phyloP scores from a whole-genome alignment of 148 eudicot species.

The Spergularia bocconei region DNA sequence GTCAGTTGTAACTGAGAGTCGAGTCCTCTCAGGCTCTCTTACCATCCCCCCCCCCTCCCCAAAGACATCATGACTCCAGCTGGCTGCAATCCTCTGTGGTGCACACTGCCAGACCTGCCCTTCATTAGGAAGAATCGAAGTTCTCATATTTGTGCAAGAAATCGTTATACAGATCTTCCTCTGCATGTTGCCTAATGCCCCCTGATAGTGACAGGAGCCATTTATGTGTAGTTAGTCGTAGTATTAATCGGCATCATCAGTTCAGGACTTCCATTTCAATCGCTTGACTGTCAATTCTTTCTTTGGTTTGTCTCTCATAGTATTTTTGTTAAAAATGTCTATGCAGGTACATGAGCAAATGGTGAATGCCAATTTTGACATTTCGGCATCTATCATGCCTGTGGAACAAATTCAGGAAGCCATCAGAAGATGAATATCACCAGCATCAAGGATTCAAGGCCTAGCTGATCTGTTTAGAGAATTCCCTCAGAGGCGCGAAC shows the following conservation, averaged over 20 bases:
- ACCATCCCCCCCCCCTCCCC: too few species aligned
- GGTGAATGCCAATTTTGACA: conserved; percentile 59
- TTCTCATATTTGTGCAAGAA: too few species aligned
- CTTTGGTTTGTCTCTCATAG: not conserved
- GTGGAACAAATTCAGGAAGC: conserved; percentile 58
- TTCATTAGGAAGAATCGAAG: too few species aligned
- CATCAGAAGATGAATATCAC: conserved; percentile 39
- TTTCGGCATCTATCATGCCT: conserved; percentile 55
- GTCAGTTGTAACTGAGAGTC: too few species aligned
- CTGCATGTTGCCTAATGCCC: too few species aligned
- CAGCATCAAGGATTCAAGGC: conserved; percentile 45
- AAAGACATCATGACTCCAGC: too few species aligned
- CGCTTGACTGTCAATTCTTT: too few species aligned
- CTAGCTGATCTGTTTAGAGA: conserved; percentile 14
- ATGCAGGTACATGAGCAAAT: conserved; percentile 69
- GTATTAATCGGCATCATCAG: not conserved
- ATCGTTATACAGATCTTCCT: too few species aligned
- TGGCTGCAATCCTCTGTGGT: too few species aligned
- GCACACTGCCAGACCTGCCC: too few species aligned
- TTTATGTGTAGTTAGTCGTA: not conserved
- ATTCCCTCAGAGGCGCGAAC: not conserved
- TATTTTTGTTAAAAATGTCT: not conserved
- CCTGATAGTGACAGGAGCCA: not conserved
- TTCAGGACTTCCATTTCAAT: not conserved
- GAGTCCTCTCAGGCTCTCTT: too few species aligned